Evolutionary conservation across 768 basidiomycete species (phyloP).

Genomic region (Macrolepiota dolichaula): DNA sequence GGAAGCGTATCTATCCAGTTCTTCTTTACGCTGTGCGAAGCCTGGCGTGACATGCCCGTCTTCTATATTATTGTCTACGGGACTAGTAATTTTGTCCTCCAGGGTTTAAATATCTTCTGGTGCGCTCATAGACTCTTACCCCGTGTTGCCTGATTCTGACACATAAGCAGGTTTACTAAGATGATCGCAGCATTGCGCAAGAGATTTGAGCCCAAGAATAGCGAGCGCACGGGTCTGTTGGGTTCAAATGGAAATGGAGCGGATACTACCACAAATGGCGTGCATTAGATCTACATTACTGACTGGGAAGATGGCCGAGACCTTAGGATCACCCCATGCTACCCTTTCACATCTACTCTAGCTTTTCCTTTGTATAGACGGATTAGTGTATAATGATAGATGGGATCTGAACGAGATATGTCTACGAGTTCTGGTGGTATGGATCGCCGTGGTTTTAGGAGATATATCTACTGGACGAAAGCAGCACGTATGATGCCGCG

Average conservation of each 20-base stretch:
- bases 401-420: background rate
- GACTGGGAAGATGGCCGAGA: background rate
- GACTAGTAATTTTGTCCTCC: conserved; percentile 60
- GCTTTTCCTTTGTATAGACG: background rate
- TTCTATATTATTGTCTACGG: conserved; percentile 50
- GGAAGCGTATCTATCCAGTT: conserved; percentile 60
- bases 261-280: background rate
- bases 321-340: background rate
- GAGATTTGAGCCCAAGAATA: conserved; percentile 40
- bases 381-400: background rate
- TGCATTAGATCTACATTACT: background rate
- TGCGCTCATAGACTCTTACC: conserved; percentile 28
- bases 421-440: background rate
- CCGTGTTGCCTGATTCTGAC: background rate
- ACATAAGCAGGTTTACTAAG: conserved; percentile 57
- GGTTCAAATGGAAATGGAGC: conserved; percentile 11
- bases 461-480: conserved; percentile 33
- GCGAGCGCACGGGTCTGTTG: conserved; percentile 19
- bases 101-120: conserved; percentile 80
- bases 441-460: background rate
- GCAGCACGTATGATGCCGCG: conserved; percentile 52
- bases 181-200: conserved; percentile 67
- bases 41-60: conserved; percentile 52
- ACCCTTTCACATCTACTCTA: background rate
- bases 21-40: conserved; percentile 51